phyloP scores from a whole-genome alignment of 331 rosid species.

The Saraca asoca region DNA sequence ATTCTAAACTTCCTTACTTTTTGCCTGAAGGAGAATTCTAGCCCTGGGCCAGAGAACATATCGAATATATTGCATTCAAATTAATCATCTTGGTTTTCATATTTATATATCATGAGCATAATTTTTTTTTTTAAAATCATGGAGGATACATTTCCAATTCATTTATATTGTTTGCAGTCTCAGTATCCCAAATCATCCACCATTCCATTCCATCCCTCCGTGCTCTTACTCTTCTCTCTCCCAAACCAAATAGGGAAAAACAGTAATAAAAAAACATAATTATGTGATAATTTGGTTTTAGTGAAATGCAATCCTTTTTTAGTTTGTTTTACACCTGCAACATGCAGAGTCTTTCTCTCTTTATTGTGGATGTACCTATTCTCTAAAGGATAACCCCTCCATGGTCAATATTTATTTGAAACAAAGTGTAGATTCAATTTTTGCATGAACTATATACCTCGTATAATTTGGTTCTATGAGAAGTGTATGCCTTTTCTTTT shows the following conservation, averaged over 20 bases:
- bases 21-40: conserved; percentile 7
- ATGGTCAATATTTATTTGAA: conserved; percentile 14
- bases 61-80: neutral
- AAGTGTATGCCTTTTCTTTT: conserved; percentile 18
- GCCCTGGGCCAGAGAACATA: neutral
- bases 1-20: neutral
- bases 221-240: too few relatives aligned
- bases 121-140: too few relatives aligned
- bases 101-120: too few relatives aligned
- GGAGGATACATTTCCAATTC: conserved; percentile 6
- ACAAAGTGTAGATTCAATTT: neutral
- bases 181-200: conserved; percentile 4
- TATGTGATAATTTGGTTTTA: too few relatives aligned
- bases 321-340: too few relatives aligned
- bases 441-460: conserved; percentile 3
- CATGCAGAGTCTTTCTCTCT: neutral
- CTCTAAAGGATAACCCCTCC: conserved; percentile 1
- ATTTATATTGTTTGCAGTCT: neutral
- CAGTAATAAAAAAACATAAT: too few relatives aligned
- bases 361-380: conserved; percentile 11
- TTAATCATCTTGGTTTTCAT: neutral
- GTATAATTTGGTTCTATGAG: conserved; percentile 27
- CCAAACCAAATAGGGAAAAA: too few relatives aligned
- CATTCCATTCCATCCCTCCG: too few relatives aligned
- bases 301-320: too few relatives aligned